Evolutionary conservation across 2,329 filamentous ascomycete genomes (phyloP), one percentile per base, ranked within the genome.

Genomic region (Lachnellula cervina): DNA sequence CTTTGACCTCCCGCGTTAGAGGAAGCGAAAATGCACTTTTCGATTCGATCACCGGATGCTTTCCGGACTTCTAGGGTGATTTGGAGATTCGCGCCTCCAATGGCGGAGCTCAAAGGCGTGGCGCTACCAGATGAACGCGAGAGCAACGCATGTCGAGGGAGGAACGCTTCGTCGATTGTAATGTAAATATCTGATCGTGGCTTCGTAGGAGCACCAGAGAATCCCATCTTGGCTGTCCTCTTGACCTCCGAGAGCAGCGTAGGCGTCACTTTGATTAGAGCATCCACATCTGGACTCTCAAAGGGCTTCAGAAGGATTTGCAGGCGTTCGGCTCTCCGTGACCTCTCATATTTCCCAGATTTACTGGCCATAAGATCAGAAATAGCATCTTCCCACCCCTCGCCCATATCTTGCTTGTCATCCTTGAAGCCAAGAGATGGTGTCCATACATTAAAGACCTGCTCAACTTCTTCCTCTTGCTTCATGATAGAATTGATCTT

Each of bases 111-210:
- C 32, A 89, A 79, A 1, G 93, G 76, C 2, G 87, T 85, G 11
- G 93, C 86, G 59, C 88, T 89, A n/a, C 90, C 90, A 21, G 77
- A 78, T 43, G 76, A 82, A n/a, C 83, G 76, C 7, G 83, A 86
- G n/a, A 87, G 70, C 0, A 86, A 70, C 35, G 88, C 86, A 65
- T 96, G 90, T 55, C 85, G 84, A 17, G 87, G 86, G 23, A 99
- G 76, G n/a, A 86, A 79, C 0, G 90, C 89, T 60, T 90, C 86
- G 56, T 85, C 84, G 48, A 99, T 73, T 0, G 91, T 97, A 45
- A 99, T 73, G 69, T 99, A 99, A 50, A 99, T 97, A 70, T 99
- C 95, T 11, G 91, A 97, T 65, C 95, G 81, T 16, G 88, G 80
- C 69, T 90, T 92, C 0, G 88, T 91, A 0, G 94, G 93, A 1